A percentile compares a stretch with the other conserved stretches of the same genome.
These are phyloP conservation scores for Exophiala calicioides DNA, from an alignment of 2,329 filamentous ascomycete species.

Conservation along the genomic window DNA sequence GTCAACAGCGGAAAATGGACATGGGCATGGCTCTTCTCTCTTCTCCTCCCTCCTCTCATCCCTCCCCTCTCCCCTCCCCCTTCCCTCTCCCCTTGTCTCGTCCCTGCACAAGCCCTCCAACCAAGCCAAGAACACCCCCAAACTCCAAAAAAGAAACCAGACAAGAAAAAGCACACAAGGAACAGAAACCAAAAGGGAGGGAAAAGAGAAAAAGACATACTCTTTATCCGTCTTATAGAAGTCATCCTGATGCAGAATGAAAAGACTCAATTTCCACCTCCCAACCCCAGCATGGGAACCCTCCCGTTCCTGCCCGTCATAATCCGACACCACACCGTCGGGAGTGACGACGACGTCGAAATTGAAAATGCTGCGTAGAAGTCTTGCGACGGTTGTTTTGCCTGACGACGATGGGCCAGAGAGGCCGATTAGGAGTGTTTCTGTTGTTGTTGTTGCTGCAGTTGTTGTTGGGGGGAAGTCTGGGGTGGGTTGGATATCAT, in stretches of 20 bases:
- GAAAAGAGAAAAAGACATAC: conserved; percentile 44
- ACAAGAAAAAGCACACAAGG: neutral
- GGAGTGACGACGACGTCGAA: conserved; percentile 28
- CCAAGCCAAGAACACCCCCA: too few species aligned
- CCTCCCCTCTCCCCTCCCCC: too few species aligned
- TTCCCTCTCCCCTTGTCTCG: too few species aligned
- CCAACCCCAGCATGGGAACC: neutral
- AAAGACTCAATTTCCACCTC: conserved; percentile 40
- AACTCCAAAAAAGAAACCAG: neutral
- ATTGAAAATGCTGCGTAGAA: conserved; percentile 80
- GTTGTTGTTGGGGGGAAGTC: too few species aligned
- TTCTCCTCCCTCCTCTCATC: too few species aligned
- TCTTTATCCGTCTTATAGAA: conserved; percentile 78
- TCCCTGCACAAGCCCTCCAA: too few species aligned
- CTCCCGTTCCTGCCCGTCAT: too few species aligned
- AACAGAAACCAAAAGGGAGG: neutral
- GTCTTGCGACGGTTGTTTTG: conserved; percentile 87
- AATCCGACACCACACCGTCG: too few species aligned
- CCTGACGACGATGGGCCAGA: conserved; percentile 90
- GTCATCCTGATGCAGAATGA: conserved; percentile 93
- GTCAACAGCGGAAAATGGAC: too few species aligned
- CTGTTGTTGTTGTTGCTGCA: neutral
- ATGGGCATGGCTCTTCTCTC: too few species aligned
- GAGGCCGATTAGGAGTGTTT: conserved; percentile 69
- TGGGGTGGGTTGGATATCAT: too few species aligned